These are phyloP conservation scores for Fusarium bulbicola DNA, from an alignment of 2,329 filamentous ascomycete genomes.

Conservation along the genomic window DNA sequence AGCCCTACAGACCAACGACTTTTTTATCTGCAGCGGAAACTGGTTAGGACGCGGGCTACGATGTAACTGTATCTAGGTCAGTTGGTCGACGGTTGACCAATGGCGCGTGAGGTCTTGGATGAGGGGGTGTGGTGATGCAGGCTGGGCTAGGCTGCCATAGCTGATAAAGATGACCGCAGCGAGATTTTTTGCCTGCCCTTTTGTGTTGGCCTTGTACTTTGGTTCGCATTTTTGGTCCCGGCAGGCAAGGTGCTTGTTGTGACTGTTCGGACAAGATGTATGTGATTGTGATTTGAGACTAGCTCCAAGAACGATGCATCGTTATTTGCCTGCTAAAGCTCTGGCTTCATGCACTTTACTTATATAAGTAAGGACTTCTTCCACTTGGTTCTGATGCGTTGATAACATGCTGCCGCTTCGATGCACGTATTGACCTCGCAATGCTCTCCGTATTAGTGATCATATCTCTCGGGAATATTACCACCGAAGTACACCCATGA, in stretches of 20 bases:
- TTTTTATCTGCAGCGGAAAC: conserved; percentile 13
- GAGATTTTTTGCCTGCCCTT: conserved; percentile 11
- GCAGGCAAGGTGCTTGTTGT: not conserved
- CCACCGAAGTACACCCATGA: not conserved
- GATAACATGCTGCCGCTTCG: not conserved
- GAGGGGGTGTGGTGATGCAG: conserved; percentile 36
- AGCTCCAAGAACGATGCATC: not conserved
- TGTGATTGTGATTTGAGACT: not conserved
- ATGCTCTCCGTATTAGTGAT: not conserved
- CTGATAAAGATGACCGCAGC: conserved; percentile 27
- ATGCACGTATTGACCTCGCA: not conserved
- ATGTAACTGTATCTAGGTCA: conserved; percentile 33
- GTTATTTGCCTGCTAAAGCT: not conserved
- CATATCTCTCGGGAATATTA: not conserved
- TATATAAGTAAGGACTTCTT: not conserved
- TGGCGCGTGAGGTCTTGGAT: not conserved
- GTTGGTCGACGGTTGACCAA: conserved; percentile 27
- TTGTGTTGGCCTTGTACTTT: not conserved
- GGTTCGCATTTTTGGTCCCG: conserved; percentile 20
- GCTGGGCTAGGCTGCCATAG: conserved; percentile 33
- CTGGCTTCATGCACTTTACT: not conserved
- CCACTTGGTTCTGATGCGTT: not conserved
- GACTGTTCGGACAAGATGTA: not conserved
- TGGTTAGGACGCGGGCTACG: not conserved
- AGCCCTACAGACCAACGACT: not conserved